Evolutionary conservation across 2,329 filamentous ascomycete species (phyloP).

Genomic region (Cucurbitaria berberidis): DNA sequence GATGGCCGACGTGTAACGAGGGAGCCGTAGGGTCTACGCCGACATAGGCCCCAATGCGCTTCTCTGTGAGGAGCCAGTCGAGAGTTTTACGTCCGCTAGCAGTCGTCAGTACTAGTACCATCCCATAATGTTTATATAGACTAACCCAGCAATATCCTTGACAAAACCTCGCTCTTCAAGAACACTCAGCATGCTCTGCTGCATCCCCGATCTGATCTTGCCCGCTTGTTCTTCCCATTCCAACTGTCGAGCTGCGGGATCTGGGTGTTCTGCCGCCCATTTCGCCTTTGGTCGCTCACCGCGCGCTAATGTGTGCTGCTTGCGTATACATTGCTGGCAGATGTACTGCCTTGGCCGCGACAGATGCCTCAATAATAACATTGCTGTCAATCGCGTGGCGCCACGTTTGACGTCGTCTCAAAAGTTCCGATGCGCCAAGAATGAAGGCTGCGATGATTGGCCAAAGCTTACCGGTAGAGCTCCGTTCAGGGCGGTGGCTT

Average conservation of each 20-base stretch:
- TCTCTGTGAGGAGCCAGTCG: conserved; percentile 67
- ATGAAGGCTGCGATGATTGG: conserved; percentile 24
- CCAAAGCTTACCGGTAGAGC: conserved; percentile 14
- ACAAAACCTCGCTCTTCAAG: conserved; percentile 75
- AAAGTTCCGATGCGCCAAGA: conserved; percentile 31
- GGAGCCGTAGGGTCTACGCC: conserved; percentile 82
- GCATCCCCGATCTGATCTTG: conserved; percentile 34
- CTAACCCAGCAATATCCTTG: conserved; percentile 76
- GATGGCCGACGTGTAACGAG: conserved; percentile 80
- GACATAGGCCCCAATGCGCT: conserved; percentile 76
- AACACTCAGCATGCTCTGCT: conserved; percentile 62
- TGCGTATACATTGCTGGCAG: conserved; percentile 38
- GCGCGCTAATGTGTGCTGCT: conserved; percentile 22
- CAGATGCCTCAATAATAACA: conserved; percentile 38
- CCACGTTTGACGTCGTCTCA: conserved; percentile 11
- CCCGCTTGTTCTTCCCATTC: conserved; percentile 39
- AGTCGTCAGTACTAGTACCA: conserved; percentile 16
- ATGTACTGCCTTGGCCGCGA: conserved; percentile 34
- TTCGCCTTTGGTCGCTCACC: conserved; percentile 19
- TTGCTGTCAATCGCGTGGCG: conserved; percentile 31
- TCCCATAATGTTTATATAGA: conserved; percentile 19
- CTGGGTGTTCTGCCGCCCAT: conserved; percentile 30
- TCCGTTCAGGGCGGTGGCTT: conserved; percentile 17
- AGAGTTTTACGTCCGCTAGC: conserved; percentile 59
- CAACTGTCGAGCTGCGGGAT: conserved; percentile 17